phyloP scores from a whole-genome alignment of 164 flowering plant species.

The Vitis riparia region DNA sequence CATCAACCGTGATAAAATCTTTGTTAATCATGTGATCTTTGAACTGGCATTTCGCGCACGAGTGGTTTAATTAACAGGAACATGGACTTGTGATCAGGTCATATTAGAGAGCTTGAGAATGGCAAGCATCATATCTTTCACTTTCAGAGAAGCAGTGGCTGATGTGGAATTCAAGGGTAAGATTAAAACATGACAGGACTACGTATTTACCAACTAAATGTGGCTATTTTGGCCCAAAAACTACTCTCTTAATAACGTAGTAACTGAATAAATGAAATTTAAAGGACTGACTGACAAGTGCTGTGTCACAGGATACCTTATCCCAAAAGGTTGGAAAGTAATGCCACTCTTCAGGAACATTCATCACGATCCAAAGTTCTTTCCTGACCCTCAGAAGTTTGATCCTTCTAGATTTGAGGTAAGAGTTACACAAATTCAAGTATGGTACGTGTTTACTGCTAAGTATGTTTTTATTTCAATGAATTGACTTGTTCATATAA shows the following conservation, averaged over 20 bases:
- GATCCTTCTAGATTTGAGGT: conserved; percentile 95
- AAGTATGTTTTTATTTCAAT: background rate
- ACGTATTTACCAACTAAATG: background rate
- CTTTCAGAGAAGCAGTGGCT: conserved; percentile 81
- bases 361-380: conserved; percentile 78
- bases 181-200: background rate
- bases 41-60: background rate
- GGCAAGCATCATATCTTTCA: conserved; percentile 88
- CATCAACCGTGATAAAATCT: background rate
- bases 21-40: background rate
- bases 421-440: conserved; percentile 1
- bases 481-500: background rate
- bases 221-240: no score
- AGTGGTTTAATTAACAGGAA: conserved; percentile 4
- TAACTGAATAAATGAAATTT: background rate
- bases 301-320: conserved; percentile 62
- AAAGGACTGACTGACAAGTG: background rate
- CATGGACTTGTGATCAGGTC: conserved; percentile 42
- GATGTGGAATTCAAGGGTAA: conserved; percentile 91
- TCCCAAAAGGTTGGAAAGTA: conserved; percentile 97
- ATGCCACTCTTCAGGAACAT: conserved; percentile 91
- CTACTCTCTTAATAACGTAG: no score
- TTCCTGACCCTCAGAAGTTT: conserved; percentile 68
- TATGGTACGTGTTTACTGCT: background rate
- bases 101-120: conserved; percentile 78